These are phyloP conservation scores for Henckelia pumila DNA, from an alignment of 257 asterid genomes.

Conservation along the genomic window DNA sequence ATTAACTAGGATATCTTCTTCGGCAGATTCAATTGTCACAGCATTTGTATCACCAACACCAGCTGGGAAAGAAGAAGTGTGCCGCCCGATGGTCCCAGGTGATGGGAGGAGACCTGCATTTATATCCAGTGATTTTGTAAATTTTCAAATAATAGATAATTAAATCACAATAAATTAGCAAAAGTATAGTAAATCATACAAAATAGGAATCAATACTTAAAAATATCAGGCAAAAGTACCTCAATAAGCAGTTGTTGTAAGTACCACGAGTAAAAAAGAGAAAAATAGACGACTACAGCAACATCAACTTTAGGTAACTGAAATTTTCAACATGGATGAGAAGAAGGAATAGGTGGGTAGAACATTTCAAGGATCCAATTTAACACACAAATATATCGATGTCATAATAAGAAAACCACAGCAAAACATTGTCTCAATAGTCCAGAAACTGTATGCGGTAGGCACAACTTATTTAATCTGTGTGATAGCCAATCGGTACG, in stretches of 20 bases:
- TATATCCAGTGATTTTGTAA: not conserved
- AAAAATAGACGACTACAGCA: not conserved
- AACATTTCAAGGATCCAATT: too few relatives aligned
- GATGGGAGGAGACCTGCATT: conserved; percentile 38
- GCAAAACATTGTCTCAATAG: too few relatives aligned
- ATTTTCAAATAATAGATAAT: not conserved
- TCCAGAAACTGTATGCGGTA: too few relatives aligned
- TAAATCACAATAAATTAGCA: not conserved
- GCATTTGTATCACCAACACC: conserved; percentile 43
- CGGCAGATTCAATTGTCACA: conserved; percentile 31
- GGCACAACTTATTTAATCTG: not conserved
- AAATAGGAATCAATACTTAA: not conserved
- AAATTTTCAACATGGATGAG: not conserved
- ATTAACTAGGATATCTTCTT: conserved; percentile 30
- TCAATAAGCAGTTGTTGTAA: not conserved
- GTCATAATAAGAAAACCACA: too few relatives aligned
- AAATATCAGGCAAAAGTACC: not conserved
- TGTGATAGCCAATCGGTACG: not conserved
- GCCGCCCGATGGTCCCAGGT: conserved; percentile 26
- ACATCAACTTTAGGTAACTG: not conserved
- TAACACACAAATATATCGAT: too few relatives aligned
- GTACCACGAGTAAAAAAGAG: not conserved
- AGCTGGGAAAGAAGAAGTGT: conserved; percentile 28
- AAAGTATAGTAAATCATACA: not conserved
- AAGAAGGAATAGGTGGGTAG: too few relatives aligned